phyloP scores from a whole-genome alignment of 352 stramenopile species.

The Sclerospora graminicola region DNA sequence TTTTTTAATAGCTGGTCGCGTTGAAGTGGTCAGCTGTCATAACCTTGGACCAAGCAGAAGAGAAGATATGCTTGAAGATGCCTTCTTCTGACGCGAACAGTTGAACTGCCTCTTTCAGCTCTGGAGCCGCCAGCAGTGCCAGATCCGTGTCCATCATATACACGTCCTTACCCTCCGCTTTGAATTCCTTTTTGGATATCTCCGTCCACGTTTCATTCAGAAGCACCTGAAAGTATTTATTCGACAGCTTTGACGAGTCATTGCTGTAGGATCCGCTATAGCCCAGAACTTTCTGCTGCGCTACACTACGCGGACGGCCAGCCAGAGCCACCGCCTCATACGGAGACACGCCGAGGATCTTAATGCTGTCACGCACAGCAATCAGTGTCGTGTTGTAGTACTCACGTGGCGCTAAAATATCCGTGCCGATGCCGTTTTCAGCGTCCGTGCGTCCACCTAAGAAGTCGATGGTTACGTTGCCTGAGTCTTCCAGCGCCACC shows the following conservation, averaged over 20 bases:
- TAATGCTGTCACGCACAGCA: slow-evolving; percentile 89
- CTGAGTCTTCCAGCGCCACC: slow-evolving; percentile 19
- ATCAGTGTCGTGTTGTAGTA: slow-evolving; percentile 58
- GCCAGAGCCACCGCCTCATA: slow-evolving; percentile 90
- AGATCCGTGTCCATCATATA: slow-evolving; percentile 20
- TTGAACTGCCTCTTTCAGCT: slow-evolving; percentile 14
- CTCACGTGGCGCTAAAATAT: slow-evolving; percentile 83
- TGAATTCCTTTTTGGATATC: slow-evolving; percentile 14
- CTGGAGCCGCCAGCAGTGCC: slow-evolving; percentile 12
- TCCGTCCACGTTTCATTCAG: slow-evolving; percentile 14
- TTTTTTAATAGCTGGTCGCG: slow-evolving; percentile 15
- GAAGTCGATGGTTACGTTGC: slow-evolving; percentile 19
- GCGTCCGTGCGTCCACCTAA: slow-evolving; percentile 49
- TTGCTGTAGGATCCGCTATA: slow-evolving; percentile 78
- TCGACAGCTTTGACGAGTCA: slow-evolving; percentile 76
- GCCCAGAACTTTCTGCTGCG: slow-evolving; percentile 79
- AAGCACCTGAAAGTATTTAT: slow-evolving; percentile 21
- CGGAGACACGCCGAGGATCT: slow-evolving; percentile 86
- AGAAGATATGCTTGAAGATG: slow-evolving; percentile 15
- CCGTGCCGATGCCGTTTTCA: slow-evolving; percentile 55
- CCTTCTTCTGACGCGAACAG: slow-evolving; percentile 9
- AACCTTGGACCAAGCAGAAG: slow-evolving; percentile 14
- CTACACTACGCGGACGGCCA: slow-evolving; percentile 82
- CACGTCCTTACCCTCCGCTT: slow-evolving; percentile 17
- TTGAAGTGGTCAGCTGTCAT: slow-evolving; percentile 20